These are phyloP conservation scores for Saxophila tyrrhenica DNA, from an alignment of 495 filamentous ascomycete genomes.

Conservation along the genomic window DNA sequence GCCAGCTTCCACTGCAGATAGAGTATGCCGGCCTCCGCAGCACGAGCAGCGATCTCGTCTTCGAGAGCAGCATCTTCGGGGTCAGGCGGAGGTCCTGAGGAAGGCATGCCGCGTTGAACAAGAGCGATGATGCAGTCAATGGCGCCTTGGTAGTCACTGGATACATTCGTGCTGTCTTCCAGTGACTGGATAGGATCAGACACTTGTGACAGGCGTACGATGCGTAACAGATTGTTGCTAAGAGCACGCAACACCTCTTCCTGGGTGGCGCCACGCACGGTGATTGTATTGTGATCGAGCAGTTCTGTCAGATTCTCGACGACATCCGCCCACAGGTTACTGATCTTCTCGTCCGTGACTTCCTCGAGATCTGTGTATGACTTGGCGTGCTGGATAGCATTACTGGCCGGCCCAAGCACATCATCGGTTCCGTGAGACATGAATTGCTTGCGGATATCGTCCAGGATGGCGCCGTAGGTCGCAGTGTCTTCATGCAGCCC, in stretches of 20 bases:
- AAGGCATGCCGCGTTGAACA: conserved; percentile 51
- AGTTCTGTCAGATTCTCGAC: conserved; percentile 58
- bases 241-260: conserved; percentile 53
- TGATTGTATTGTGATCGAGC: conserved; percentile 53
- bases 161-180: conserved; percentile 47
- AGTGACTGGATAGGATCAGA: conserved; percentile 63
- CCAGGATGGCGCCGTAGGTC: conserved; percentile 68
- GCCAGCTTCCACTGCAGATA: conserved; percentile 91
- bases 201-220: conserved; percentile 72
- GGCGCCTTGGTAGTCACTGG: conserved; percentile 19
- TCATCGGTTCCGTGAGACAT: conserved; percentile 73
- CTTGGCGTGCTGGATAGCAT: conserved; percentile 73
- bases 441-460: conserved; percentile 91
- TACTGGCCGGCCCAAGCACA: conserved; percentile 73
- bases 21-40: conserved; percentile 61
- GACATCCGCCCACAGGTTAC: conserved; percentile 74
- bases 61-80: conserved; percentile 48
- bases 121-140: conserved; percentile 58
- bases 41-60: conserved; percentile 59
- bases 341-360: conserved; percentile 64
- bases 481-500: conserved; percentile 78
- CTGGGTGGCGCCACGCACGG: conserved; percentile 49
- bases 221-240: conserved; percentile 67
- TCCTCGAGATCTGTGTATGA: conserved; percentile 80
- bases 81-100: conserved; percentile 45